Conservation (phyloP, 1,139 yeast species). For the Debaryomyces fabryi region DNA sequence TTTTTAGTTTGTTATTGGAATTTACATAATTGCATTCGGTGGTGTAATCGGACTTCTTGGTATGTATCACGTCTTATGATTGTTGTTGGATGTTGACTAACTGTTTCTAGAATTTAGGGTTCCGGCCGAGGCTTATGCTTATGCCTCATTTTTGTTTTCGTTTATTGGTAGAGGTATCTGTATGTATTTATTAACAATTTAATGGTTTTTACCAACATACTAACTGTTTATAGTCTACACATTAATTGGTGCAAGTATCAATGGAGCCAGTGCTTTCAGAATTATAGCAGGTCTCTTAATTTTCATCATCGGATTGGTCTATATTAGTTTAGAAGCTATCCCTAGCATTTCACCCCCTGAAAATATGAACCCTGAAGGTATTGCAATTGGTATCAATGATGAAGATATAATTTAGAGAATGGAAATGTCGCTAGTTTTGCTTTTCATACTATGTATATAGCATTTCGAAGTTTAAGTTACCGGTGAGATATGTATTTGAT, state of each 20-base stretch:
- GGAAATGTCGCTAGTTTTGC: neutral
- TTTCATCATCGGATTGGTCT: conserved; percentile 60
- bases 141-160: conserved; percentile 80
- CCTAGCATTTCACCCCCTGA: conserved; percentile 75
- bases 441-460: neutral
- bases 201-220: conserved; percentile 12
- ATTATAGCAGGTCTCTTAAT: conserved; percentile 58
- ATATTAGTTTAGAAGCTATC: conserved; percentile 63
- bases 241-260: conserved; percentile 63
- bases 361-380: conserved; percentile 64
- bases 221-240: conserved; percentile 52
- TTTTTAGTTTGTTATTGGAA: conserved; percentile 53
- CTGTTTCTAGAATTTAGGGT: conserved; percentile 54
- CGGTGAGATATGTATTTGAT: neutral
- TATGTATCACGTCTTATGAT: conserved; percentile 27
- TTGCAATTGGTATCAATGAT: conserved; percentile 46
- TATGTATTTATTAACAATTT: conserved; percentile 31
- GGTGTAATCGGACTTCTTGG: conserved; percentile 56
- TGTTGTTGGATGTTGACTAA: conserved; percentile 16
- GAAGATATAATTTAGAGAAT: conserved; percentile 39
- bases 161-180: conserved; percentile 82
- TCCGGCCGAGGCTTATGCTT: conserved; percentile 67
- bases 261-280: conserved; percentile 60
- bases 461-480: neutral
- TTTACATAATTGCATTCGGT: conserved; percentile 60